Evolutionary conservation across 164 flowering plant genomes (phyloP), one percentile per base, ranked within the genome.

Genomic region (Tetracentron sinense): DNA sequence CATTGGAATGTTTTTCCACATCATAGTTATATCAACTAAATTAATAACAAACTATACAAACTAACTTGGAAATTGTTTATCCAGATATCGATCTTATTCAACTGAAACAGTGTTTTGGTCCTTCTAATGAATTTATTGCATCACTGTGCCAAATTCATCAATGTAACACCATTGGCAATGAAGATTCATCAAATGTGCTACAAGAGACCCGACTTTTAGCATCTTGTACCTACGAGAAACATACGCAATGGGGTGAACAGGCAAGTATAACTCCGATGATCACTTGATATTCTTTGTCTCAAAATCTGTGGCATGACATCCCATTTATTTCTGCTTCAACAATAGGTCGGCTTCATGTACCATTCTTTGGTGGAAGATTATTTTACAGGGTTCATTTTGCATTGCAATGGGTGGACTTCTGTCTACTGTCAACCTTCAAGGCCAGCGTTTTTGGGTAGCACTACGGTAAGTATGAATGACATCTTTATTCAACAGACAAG

Each of bases 231-330:
- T 79, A 73, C 54, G 82, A 81, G 51, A 58, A 72, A 11, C 22
- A 65, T n/a, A 79, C 81, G 3, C 60, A 70, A 74, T 83, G 87
- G 87, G 87, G 87, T 5, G 12, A 76, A 60, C 65, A 82, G 86
- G 82, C 49, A 72, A 69, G 72, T 54, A 31, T 38, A 4, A 7
- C 7, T 15, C 7, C 6, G 7, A 57, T 7, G 5, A 30, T 7
- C 8, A 1, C 21, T 59, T 1, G 44, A 8, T 38, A 38, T 38
- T 38, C 44, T 8, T 38, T 8, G 14, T 8, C 8, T 8, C 14
- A 38, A 1, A 8, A 38, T 4, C 14, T 38, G 14, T 38, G 44
- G 44, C 44, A 33, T 38, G 14, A 38, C 44, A 4, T 38, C 1
- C 15, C 44, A 38, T 0, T 25, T 25, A 16, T 23, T 26, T 0